phyloP scores from a whole-genome alignment of 352 stramenopile species.

The Pythium periplocum region DNA sequence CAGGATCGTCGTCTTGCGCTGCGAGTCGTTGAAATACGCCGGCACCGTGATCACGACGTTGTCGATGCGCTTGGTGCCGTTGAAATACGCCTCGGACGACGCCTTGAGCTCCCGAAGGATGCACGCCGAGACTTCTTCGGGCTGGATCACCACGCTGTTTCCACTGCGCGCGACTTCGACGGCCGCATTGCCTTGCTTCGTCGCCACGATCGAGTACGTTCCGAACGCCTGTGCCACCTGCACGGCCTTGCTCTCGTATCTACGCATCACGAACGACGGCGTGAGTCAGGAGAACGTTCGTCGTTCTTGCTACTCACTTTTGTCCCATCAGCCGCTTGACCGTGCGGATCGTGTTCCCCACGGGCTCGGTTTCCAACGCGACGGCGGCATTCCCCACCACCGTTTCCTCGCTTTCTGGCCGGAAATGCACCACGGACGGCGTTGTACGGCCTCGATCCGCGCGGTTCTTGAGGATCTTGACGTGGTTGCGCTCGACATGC shows the following conservation, averaged over 20 bases:
- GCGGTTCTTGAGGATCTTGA: conserved; percentile 83
- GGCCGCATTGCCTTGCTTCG: conserved; percentile 48
- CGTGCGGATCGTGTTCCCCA: conserved; percentile 70
- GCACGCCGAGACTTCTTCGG: conserved; percentile 63
- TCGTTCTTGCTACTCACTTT: conserved; percentile 11
- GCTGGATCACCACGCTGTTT: conserved; percentile 31
- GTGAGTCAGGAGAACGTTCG: no score
- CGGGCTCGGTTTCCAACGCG: conserved; percentile 39
- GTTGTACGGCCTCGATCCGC: conserved; percentile 59
- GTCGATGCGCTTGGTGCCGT: conserved; percentile 31
- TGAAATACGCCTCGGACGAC: conserved; percentile 66
- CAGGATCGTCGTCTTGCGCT: conserved; percentile 86
- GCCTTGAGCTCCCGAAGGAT: conserved; percentile 67
- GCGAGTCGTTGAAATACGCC: conserved; percentile 89
- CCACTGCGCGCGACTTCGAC: conserved; percentile 35
- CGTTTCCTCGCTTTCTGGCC: conserved; percentile 32
- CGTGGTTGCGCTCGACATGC: conserved; percentile 70
- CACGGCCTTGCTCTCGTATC: conserved; percentile 49
- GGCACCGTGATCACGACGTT: conserved; percentile 91
- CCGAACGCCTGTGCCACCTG: conserved; percentile 53
- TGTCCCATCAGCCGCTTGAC: conserved; percentile 83
- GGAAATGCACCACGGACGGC: conserved; percentile 75
- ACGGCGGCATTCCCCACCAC: conserved; percentile 56
- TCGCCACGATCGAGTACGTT: conserved; percentile 42
- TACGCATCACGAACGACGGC: not conserved